phyloP scores from a whole-genome alignment of 129 eudicot genomes.

The Arctium minus region DNA sequence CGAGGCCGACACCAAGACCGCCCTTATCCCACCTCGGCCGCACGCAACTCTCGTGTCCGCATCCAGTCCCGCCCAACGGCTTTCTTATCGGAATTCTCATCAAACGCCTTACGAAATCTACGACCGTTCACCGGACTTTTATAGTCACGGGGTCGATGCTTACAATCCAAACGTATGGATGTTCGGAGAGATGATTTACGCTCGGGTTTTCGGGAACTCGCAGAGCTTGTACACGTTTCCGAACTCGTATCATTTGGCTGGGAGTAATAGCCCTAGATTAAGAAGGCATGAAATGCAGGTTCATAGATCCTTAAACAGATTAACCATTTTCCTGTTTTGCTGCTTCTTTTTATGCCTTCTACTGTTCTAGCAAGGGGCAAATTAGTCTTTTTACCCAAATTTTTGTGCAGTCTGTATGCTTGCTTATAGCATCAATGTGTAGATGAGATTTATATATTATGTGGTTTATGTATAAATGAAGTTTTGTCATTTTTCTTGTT shows the following conservation, averaged over 20 bases:
- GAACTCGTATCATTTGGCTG: conserved; percentile 50
- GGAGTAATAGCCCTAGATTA: conserved; percentile 43
- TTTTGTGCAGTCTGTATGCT: conserved; percentile 27
- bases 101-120: conserved; percentile 23
- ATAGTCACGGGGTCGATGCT: conserved; percentile 19
- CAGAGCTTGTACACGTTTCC: conserved; percentile 42
- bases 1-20: conserved; percentile 36
- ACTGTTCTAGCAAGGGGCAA: conserved; percentile 32
- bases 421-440: conserved; percentile 33
- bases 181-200: conserved; percentile 66
- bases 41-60: conserved; percentile 41
- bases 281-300: conserved; percentile 59
- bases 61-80: conserved; percentile 31
- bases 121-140: conserved; percentile 22
- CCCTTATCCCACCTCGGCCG: conserved; percentile 71
- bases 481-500: background rate
- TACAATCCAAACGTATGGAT: conserved; percentile 34
- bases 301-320: conserved; percentile 54
- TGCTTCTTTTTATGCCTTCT: conserved; percentile 53
- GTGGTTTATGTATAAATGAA: conserved; percentile 17
- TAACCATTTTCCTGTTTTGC: conserved; percentile 44
- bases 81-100: conserved; percentile 32
- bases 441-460: conserved; percentile 7
- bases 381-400: conserved; percentile 1
- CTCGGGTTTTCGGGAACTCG: conserved; percentile 60